Base-by-base conservation (phyloP, 2,329 filamentous ascomycete species). In the Onygena corvina region DNA sequence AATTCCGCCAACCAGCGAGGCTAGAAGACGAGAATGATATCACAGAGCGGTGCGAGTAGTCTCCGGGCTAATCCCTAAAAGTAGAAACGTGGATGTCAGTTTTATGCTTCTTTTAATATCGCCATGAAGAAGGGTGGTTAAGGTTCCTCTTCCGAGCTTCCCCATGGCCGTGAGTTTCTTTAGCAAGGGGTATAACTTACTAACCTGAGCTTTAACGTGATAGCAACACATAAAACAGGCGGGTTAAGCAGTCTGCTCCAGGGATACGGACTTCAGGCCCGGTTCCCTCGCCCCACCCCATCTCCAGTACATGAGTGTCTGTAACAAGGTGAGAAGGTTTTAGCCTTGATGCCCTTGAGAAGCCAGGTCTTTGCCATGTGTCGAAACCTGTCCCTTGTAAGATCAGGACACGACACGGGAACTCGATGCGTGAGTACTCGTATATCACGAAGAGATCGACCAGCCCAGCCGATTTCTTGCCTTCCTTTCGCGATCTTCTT, bases 81-180 rank as follows among this genome's bases (percentile, higher is more conserved):
- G 27, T 42, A 42, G 38, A 27, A 42, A 23, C 38, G 27, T 42
- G 27, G n/a, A n/a, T 11, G n/a, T 38, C 21, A 27, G 25, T 40
- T 38, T 42, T 42, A 42, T 42, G 38, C 38, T 42, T 42, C 38
- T 42, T 42, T 38, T 38, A 18, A 40, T 25, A 12, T 42, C 27
- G 23, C 38, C 38, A 42, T 42, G 38, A 42, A n/a, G 38, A 27
- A 42, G 16, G 21, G 27, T n/a, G 38, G 21, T 42, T 42, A 42
- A 8, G 38, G 38, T 42, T 42, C 38, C 16, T 27, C 25, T 42
- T 42, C 38, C 38, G 38, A 42, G 38, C 11, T 42, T 42, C 38
- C 38, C 38, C 38, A 42, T 42, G 27, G 18, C 21, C 38, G 38
- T 42, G 38, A 20, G 16, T 27, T 42, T 42, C 14, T 21, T n/a